Evolutionary conservation across 2,329 filamentous ascomycete genomes (phyloP).

Genomic region (Fusarium concolor): DNA sequence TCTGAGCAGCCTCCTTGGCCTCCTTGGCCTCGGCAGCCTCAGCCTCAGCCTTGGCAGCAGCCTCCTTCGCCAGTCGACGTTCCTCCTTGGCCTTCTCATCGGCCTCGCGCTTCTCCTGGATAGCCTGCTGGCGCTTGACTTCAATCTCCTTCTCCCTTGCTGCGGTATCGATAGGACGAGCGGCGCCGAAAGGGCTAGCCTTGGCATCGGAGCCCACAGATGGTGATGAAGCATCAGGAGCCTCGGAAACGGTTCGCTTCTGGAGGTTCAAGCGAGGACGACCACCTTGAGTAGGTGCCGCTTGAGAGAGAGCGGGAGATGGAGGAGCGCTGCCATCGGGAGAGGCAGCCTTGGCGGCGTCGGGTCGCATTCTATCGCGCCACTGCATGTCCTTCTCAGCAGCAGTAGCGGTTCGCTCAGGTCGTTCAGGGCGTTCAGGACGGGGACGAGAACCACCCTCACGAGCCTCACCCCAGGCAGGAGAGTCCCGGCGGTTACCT

Average conservation of each 20-base stretch:
- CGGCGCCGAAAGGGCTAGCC: constrained; percentile 92
- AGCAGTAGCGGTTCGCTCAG: constrained; percentile 80
- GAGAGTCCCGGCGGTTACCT: constrained; percentile 74
- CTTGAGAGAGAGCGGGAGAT: constrained; percentile 72
- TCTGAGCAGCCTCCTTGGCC: constrained; percentile 47
- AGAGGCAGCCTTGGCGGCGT: constrained; percentile 71
- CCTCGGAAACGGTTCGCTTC: constrained; percentile 91
- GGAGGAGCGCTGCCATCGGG: constrained; percentile 82
- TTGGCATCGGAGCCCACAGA: constrained; percentile 75
- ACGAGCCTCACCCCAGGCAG: constrained; percentile 79
- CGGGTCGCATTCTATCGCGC: constrained; percentile 92
- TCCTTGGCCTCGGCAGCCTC: constrained; percentile 49
- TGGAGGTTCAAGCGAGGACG: constrained; percentile 88
- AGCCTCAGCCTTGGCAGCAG: constrained; percentile 60
- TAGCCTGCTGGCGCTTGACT: constrained; percentile 79
- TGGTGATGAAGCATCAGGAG: constrained; percentile 59
- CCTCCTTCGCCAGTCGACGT: constrained; percentile 69
- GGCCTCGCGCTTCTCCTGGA: constrained; percentile 86
- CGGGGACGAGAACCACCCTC: constrained; percentile 83
- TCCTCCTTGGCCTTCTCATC: constrained; percentile 89
- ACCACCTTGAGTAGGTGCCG: constrained; percentile 62
- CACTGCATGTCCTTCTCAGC: constrained; percentile 94
- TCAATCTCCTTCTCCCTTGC: constrained; percentile 90
- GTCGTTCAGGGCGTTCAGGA: constrained; percentile 76
- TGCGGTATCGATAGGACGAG: constrained; percentile 92